Evolutionary conservation across 2,329 filamentous ascomycete genomes (phyloP), one percentile per base, ranked within the genome.

Genomic region (Trichoderma sp.): DNA sequence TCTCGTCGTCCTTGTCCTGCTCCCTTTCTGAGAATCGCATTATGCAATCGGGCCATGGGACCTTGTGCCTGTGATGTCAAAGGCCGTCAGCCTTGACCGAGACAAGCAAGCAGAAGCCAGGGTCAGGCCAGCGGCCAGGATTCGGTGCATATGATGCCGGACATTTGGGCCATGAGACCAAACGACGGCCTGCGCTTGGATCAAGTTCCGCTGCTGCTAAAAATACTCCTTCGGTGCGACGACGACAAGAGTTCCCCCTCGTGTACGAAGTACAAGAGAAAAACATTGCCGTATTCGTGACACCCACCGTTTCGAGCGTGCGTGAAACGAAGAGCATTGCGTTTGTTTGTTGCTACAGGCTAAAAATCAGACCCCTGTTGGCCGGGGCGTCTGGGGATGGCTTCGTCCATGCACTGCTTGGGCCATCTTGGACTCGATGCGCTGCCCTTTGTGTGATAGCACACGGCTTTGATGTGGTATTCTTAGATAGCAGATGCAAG

Each of bases 261-360:
- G 48, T 24, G 59, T 54, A 45, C 34, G 10, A 39, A 39, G 34
- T 39, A 39, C 34, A 39, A 39, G 34, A 39, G 24, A 48, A 51
- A 63, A 56, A 56, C 50, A 47, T 26, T n/a, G 21, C 47, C 63
- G 63, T 59, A 58, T 64, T 59, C 55, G 63, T 64, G 63, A 52
- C 45, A 59, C 55, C 45, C 59, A 41, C 34, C 44, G 21, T 51
- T n/a, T 51, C 19, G 43, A 44, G 30, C 28, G 52, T 54, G 39
- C 28, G 52, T 54, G 39, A 54, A 54, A 45, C 41, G 15, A 44
- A 47, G 48, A 39, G 15, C 24, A 44, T 14, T 54, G 24, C 30
- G 30, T 2, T 9, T 21, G 54, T 44, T 39, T 39, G 47, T 43
- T 24, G 50, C 41, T 41, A n/a, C 43, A 43, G 15, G 21, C 45